Evolutionary conservation across 208 protist species (phyloP), one percentile per base, ranked within the genome.

Genomic region (Leishmania arabica): DNA sequence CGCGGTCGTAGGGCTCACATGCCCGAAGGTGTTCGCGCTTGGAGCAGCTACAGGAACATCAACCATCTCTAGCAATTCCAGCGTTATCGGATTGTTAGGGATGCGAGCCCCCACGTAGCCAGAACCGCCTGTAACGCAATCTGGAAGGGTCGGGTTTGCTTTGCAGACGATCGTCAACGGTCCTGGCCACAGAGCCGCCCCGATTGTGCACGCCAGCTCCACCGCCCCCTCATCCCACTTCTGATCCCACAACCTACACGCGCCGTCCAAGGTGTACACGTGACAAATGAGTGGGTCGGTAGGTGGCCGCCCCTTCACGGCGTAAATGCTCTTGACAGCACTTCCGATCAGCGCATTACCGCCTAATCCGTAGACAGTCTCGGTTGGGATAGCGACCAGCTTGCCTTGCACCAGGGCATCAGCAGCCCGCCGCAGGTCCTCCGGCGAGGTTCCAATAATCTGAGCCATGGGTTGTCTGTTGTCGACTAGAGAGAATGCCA

Each of bases 311-410:
- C 98, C 98, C 81, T 99, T 99, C 31, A 99, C 98, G 17, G 77
- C 79, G 90, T 99, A 99, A 68, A 99, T 99, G 21, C 90, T 84
- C 42, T 80, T 78, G 8, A 97, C 92, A 9, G 98, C 95, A 9
- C 81, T 80, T 62, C 92, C 95, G 76, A 94, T 84, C 21, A 98
- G 83, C 4, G 98, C 99, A 81, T 99, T 97, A 19, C 98, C 98
- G 17, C 99, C 99, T 0, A 99, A 87, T 17, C 99, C 99, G 84
- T 99, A 99, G n/a, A 99, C 99, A 9, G 99, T 99, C 86, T 99
- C 99, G 1, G 99, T 99, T 8, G 99, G 99, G 77, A 99, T 98
- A 37, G 98, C 93, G 24, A 99, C 99, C 1, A 99, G 87, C 45
- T 89, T 86, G 27, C 93, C 94, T 47, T 75, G 47, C 62, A 64